Conservation (phyloP, 1,284 basidiomycete species). For the Ganoderma resinaceum region DNA sequence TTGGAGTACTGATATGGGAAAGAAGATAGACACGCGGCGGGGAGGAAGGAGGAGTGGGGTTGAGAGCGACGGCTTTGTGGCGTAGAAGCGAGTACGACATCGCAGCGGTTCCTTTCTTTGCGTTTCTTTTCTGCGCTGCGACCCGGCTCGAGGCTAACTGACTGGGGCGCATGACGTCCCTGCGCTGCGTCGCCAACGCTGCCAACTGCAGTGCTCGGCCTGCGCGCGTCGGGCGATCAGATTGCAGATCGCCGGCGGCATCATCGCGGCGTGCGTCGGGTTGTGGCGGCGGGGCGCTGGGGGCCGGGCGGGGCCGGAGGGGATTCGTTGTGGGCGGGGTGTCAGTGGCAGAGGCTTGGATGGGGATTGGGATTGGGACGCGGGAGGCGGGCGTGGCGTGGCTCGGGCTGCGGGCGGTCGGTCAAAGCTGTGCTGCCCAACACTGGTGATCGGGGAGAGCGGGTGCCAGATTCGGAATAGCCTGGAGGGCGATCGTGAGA, state of each 20-base stretch:
- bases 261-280: neutral
- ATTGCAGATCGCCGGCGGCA: constrained; percentile 8
- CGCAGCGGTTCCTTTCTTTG: neutral
- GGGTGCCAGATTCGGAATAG: constrained; percentile 27
- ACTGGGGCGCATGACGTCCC: constrained; percentile 14
- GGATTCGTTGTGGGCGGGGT: neutral
- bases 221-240: neutral
- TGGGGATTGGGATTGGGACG: neutral
- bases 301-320: constrained; percentile 1
- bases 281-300: neutral
- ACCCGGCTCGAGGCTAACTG: constrained; percentile 13
- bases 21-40: constrained; percentile 10
- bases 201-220: neutral
- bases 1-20: constrained; percentile 9
- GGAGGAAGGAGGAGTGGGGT: constrained; percentile 20
- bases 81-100: constrained; percentile 25
- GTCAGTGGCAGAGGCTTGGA: neutral
- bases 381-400: neutral
- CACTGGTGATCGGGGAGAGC: constrained; percentile 34
- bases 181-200: constrained; percentile 5
- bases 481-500: constrained; percentile 23
- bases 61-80: constrained; percentile 29
- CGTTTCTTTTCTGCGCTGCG: neutral
- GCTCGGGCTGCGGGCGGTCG: neutral
- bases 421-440: constrained; percentile 24